Evolutionary conservation across 805 yeast species (phyloP), one percentile per base, ranked within the genome.

Genomic region (Monosporozyma unispora): DNA sequence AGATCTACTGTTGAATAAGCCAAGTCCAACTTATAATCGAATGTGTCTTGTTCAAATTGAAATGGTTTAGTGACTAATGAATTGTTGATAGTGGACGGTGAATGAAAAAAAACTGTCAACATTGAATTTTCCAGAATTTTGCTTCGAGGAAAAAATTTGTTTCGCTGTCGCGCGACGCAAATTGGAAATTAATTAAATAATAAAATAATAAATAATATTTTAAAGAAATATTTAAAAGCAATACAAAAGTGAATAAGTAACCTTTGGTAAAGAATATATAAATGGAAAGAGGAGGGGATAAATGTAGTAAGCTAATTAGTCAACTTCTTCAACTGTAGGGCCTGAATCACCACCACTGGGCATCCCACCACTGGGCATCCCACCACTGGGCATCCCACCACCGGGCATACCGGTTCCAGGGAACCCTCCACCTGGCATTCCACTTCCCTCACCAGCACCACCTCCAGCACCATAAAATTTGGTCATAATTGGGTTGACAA

Each of bases 381-480:
- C 74, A 53, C 72, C 75, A 53, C 50, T 54, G 60, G 72, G 76
- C 42, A 39, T 39, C 11, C 27, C 27, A 54, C 78, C 75, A 61
- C 77, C 76, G 61, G 35, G 35, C 35, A 31, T 31, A n/a, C n/a
- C n/a, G n/a, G n/a, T n/a, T n/a, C n/a, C n/a, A n/a, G n/a, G n/a
- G n/a, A n/a, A n/a, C 51, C 54, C 42, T 18, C n/a, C 42, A 21
- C 27, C n/a, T 60, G 72, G 76, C 5, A 4, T 82, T 57, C 82
- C 84, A 71, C 87, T 95, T 70, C 89, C 95, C 59, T 84, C 89
- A 73, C 87, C 93, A 83, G 84, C 82, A 58, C 82, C 84, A 71
- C 88, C 95, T 70, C 89, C 95, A 59, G 84, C 89, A 73, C 87
- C 93, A 83, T 91, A 91, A 80, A 93, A 88, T 80, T 90, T 88